A percentile compares a stretch with the other conserved stretches of the same genome.
Evolutionary conservation across 495 filamentous ascomycete species (phyloP).

Genomic region (Penicillium waksmanii): DNA sequence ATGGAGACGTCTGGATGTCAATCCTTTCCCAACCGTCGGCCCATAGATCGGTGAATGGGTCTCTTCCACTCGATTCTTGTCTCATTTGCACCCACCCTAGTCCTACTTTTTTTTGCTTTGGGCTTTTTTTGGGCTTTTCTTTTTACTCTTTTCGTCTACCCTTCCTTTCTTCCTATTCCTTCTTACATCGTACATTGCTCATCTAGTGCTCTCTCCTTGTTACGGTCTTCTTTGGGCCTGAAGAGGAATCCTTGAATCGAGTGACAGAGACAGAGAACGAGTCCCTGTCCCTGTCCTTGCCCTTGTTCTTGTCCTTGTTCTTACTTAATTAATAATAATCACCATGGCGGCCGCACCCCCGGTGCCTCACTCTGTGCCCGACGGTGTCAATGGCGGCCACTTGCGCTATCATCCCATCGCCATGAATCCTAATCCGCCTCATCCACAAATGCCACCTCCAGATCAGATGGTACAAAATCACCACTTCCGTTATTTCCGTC

Average conservation of each 20-base stretch:
- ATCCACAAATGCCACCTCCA: conserved; percentile 37
- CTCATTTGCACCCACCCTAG: conserved; percentile 13
- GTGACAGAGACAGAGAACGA: neutral
- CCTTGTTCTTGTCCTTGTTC: too few relatives aligned
- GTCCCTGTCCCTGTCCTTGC: too few relatives aligned
- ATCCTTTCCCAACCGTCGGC: conserved; percentile 33
- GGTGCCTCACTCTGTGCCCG: conserved; percentile 41
- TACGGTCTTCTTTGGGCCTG: neutral
- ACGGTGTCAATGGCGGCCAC: conserved; percentile 45
- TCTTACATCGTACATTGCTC: conserved; percentile 9
- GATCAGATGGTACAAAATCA: conserved; percentile 44
- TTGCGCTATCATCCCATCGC: conserved; percentile 52
- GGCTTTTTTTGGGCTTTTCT: conserved; percentile 6
- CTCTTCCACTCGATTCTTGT: conserved; percentile 24
- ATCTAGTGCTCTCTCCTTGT: neutral
- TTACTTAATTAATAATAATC: conserved; percentile 4
- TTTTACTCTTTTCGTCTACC: conserved; percentile 14
- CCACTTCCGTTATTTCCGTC: conserved; percentile 43
- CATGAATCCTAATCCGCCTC: conserved; percentile 48
- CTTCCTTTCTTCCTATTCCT: neutral
- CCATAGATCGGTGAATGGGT: conserved; percentile 36
- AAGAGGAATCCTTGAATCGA: neutral
- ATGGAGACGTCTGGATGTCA: conserved; percentile 29
- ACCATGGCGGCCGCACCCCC: conserved; percentile 48
- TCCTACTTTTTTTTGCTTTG: conserved; percentile 10